Evolutionary conservation across 2,329 filamentous ascomycete genomes (phyloP).

Genomic region (Exophiala calicioides): DNA sequence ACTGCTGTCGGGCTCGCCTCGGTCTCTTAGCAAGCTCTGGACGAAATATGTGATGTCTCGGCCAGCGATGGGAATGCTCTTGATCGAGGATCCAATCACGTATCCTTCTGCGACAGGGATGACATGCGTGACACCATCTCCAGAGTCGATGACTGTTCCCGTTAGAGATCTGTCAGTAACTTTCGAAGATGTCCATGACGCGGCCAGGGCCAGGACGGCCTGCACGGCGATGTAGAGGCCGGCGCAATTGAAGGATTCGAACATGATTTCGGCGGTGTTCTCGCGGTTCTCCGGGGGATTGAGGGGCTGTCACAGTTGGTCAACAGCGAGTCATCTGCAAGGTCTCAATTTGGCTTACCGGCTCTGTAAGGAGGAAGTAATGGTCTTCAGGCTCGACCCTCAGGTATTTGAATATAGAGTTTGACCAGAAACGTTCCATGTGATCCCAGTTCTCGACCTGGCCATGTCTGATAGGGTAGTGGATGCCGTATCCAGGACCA

Average conservation of each 20-base stretch:
- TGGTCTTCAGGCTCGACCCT: slow-evolving; percentile 98
- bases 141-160: slow-evolving; percentile 96
- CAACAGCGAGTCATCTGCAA: slow-evolving; percentile 1
- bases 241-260: slow-evolving; percentile 99
- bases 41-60: slow-evolving; percentile 99
- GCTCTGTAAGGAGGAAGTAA: slow-evolving; percentile 96
- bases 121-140: slow-evolving; percentile 98
- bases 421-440: slow-evolving; percentile 99
- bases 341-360: slow-evolving; percentile 58
- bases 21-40: slow-evolving; percentile 90
- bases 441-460: slow-evolving; percentile 99
- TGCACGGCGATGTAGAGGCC: slow-evolving; percentile 98
- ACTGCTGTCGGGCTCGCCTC: slow-evolving; percentile 93
- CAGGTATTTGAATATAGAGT: slow-evolving; percentile 99
- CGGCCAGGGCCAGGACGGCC: slow-evolving; percentile 91
- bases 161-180: slow-evolving; percentile 94
- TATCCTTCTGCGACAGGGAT: slow-evolving; percentile 98
- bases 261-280: slow-evolving; percentile 99
- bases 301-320: slow-evolving; percentile 64
- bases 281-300: slow-evolving; percentile 99
- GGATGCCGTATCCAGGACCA: slow-evolving; percentile 91
- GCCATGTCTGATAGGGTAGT: slow-evolving; percentile 96
- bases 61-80: slow-evolving; percentile 96
- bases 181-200: slow-evolving; percentile 98
- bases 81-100: slow-evolving; percentile 98